Base-by-base conservation (phyloP, 768 basidiomycete genomes). In the Tricholoma matsutake region DNA sequence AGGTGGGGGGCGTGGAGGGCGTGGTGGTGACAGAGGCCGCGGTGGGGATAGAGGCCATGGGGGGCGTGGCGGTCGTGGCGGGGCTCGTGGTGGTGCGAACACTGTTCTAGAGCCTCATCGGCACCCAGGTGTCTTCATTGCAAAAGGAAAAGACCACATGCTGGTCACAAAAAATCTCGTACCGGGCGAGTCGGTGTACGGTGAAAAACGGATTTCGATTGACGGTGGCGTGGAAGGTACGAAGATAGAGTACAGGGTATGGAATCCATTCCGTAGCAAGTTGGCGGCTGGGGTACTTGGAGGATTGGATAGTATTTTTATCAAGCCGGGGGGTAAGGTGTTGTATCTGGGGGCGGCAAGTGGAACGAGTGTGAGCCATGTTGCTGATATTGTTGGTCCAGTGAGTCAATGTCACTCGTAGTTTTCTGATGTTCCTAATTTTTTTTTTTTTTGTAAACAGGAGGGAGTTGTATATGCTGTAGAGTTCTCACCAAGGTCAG, bases 231-330 rank as follows among this genome's bases (percentile, higher is more conserved):
- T 81, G 18, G 91, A 89, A 47, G 89, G 83, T 45, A 91, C 89
- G 61, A 99, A 99, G 79, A 82, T 86, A 65, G 97, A 99, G 77
- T 99, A 98, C 77, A 84, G 97, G 58, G 97, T 99, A 31, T 99
- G 97, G 97, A 99, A 99, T 79, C 97, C 97, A 52, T 99, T 99
- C 87, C 85, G 97, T 66, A 87, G 85, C 72, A 99, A 98, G 81
- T 75, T 99, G 66, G 97, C 97, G 31, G 97, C 97, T 37, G 97
- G 97, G 75, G 92, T 98, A 54, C 80, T 98, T 61, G 93, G 95
- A 64, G 97, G 97, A 69, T 79, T 99, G 76, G 97, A 98, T 69
- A 78, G 93, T 60, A 94, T 98, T 68, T 95, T 83, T 77, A 94
- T 99, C 72, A 83, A 80, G 58, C 97, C 97, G 28, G 97, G 97